These are phyloP conservation scores for Ceratocystiopsis sp. DNA, from an alignment of 2,329 filamentous ascomycete genomes.

Conservation along the genomic window DNA sequence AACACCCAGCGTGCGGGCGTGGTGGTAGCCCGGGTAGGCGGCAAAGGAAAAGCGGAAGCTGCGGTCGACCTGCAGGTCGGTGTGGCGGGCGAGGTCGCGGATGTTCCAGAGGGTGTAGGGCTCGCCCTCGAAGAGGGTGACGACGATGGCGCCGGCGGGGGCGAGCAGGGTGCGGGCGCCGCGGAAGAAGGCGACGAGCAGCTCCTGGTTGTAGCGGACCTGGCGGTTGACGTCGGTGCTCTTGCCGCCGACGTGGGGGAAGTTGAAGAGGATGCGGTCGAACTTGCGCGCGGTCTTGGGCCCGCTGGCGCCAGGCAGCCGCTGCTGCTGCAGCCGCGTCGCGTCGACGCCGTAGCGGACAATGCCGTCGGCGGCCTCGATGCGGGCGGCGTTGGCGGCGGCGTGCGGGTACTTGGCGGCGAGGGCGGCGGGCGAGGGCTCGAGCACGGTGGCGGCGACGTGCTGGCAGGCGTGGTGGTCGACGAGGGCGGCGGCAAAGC, in stretches of 20 bases:
- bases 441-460: conserved; percentile 53
- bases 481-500: conserved; percentile 53
- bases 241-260: conserved; percentile 87
- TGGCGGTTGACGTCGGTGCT: conserved; percentile 88
- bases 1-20: conserved; percentile 56
- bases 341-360: conserved; percentile 52
- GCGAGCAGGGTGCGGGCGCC: conserved; percentile 34
- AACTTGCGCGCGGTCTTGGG: conserved; percentile 27
- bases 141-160: conserved; percentile 46
- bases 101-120: conserved; percentile 96
- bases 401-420: conserved; percentile 60
- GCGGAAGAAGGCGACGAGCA: conserved; percentile 53
- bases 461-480: conserved; percentile 47
- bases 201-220: conserved; percentile 76
- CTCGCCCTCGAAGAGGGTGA: conserved; percentile 84
- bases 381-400: conserved; percentile 35
- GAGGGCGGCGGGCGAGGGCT: conserved; percentile 39
- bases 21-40: conserved; percentile 57
- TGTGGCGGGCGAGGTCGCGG: conserved; percentile 66
- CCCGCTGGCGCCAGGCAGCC: too few relatives aligned
- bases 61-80: conserved; percentile 49
- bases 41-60: conserved; percentile 52
- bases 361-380: conserved; percentile 26
- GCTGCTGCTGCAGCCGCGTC: too few relatives aligned
- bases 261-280: conserved; percentile 84